phyloP scores from a whole-genome alignment of 2,329 filamentous ascomycete species.

The Xylaria sp. region DNA sequence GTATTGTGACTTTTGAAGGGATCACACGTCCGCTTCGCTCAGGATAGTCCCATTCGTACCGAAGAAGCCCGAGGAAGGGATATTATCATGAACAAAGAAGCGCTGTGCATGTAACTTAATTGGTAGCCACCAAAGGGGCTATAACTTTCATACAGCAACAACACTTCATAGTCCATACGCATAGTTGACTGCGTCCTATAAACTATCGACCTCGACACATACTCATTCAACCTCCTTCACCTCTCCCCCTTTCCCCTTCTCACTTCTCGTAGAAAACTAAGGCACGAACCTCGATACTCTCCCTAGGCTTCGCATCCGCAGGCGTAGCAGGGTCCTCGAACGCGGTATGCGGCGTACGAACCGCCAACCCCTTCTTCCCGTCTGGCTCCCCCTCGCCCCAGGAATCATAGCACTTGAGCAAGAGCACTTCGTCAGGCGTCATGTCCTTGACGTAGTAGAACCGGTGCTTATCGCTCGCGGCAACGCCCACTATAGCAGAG shows the following conservation, averaged over 20 bases:
- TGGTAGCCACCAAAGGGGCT: too few relatives aligned
- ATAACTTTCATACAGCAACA: background rate
- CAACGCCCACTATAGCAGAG: slow-evolving; percentile 58
- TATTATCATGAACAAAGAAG: too few relatives aligned
- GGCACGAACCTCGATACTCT: slow-evolving; percentile 74
- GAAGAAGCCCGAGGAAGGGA: too few relatives aligned
- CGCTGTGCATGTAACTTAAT: too few relatives aligned
- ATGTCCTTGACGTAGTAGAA: slow-evolving; percentile 77
- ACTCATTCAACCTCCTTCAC: background rate
- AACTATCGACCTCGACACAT: background rate
- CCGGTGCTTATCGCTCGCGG: slow-evolving; percentile 66
- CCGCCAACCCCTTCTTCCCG: slow-evolving; percentile 56
- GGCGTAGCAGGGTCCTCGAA: slow-evolving; percentile 67
- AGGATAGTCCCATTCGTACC: too few relatives aligned
- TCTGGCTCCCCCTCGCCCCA: slow-evolving; percentile 52
- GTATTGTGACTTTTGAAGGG: too few relatives aligned
- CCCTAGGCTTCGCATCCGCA: slow-evolving; percentile 57
- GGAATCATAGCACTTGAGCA: slow-evolving; percentile 67
- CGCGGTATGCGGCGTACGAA: slow-evolving; percentile 64
- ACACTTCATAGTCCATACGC: background rate
- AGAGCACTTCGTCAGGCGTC: slow-evolving; percentile 63
- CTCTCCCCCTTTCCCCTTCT: background rate
- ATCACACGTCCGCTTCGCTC: too few relatives aligned
- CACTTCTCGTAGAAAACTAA: slow-evolving; percentile 67
- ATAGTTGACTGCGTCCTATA: background rate